Evolutionary conservation across 352 stramenopile genomes (phyloP).

Genomic region (Phytopythium aichiense): DNA sequence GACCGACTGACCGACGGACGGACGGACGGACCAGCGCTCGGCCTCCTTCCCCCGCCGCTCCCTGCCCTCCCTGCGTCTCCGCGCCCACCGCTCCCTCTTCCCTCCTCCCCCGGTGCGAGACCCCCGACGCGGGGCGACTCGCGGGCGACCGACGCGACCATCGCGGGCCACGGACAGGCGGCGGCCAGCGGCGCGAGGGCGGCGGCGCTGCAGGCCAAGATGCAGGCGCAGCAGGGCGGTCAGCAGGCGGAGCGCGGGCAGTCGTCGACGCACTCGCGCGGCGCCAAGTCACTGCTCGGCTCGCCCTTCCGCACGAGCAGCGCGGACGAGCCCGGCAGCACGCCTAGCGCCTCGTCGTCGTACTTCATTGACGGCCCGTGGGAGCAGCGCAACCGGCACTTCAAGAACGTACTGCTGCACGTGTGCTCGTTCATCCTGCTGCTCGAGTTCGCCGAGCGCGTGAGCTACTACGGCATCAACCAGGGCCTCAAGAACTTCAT

Average conservation of each 20-base stretch:
- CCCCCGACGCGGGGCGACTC: neutral
- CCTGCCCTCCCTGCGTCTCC: neutral
- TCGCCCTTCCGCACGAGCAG: conserved; percentile 34
- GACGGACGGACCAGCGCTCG: no score
- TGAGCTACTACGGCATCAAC: conserved; percentile 89
- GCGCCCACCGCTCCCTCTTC: neutral
- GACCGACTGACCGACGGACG: no score
- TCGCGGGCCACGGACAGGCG: neutral
- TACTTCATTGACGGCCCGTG: conserved; percentile 77
- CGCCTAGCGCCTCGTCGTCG: conserved; percentile 46
- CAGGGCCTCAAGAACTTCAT: conserved; percentile 88
- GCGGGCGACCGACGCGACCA: neutral
- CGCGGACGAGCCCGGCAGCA: conserved; percentile 34
- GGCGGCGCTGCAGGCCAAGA: conserved; percentile 11
- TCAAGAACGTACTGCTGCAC: conserved; percentile 80
- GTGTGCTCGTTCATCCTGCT: conserved; percentile 87
- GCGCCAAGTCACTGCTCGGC: conserved; percentile 33
- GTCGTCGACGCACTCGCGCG: conserved; percentile 37
- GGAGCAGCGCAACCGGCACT: conserved; percentile 73
- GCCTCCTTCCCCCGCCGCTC: no score
- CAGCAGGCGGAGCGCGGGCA: conserved; percentile 26
- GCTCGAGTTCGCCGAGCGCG: conserved; percentile 79
- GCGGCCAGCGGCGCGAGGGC: neutral
- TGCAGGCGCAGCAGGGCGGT: conserved; percentile 19
- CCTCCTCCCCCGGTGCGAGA: neutral